Evolutionary conservation across 495 filamentous ascomycete species (phyloP), one percentile per base, ranked within the genome.

Genomic region (Pyrenula aspistea): DNA sequence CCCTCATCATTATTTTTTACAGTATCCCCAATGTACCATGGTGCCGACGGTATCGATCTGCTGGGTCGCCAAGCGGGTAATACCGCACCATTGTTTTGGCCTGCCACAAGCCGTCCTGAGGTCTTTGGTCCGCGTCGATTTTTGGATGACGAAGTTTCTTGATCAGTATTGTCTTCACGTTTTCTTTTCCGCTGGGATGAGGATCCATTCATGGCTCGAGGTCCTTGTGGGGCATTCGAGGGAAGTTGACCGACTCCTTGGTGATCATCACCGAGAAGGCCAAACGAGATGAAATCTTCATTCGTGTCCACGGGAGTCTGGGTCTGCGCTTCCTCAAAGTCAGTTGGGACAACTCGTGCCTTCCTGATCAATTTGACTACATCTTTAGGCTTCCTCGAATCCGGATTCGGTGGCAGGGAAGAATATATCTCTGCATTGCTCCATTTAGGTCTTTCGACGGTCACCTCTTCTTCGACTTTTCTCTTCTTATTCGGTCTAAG

Each of bases 401-500:
- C 81, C 61, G 87, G 84, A 0, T 82, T 77, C 4, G 88, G 88
- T 3, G 91, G 91, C 8, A 93, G 71, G 2, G 76, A 84, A 2
- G 87, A 93, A 69, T 95, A 96, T 0, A 89, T 89, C 68, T 96
- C 91, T 2, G 91, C 89, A 62, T 96, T 96, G 1, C 89, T 95
- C 91, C 91, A 96, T 67, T 84, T 87, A 0, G 89, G 89, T 2
- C 61, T 61, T 12, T 67, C 67, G 56, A 59, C 63, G 68, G 59
- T 75, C n/a, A 80, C 72, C 0, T 64, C 67, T n/a, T 73, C 61
- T 54, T 81, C 80, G 20, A 71, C 57, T 0, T 71, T 74, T 49
- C 81, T 83, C 56, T 68, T 73, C 55, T 79, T 78, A 49, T 73
- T 68, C 4, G 77, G 76, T 51, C 66, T 75, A 12, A 63, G 60